Evolutionary conservation across 176 grass and related monocot genomes (phyloP).

Genomic region (Juncus effusus): DNA sequence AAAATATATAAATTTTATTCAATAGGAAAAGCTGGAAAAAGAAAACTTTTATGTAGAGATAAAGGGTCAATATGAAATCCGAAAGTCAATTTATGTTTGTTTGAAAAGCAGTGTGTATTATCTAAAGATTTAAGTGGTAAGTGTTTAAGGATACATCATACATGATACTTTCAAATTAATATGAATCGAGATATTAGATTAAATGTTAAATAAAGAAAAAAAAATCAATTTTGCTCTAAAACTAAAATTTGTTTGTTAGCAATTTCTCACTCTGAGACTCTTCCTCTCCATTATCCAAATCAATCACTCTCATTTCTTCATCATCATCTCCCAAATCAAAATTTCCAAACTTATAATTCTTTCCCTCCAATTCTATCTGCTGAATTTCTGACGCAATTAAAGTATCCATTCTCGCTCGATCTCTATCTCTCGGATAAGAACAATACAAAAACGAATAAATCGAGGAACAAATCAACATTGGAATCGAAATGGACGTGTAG

Average conservation of each 20-base stretch:
- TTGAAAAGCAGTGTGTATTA: too few relatives aligned
- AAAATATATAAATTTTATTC: neutral
- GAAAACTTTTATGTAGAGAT: too few relatives aligned
- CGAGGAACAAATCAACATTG: constrained; percentile 50
- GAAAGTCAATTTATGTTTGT: too few relatives aligned
- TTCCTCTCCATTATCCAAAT: constrained; percentile 19
- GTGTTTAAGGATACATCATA: neutral
- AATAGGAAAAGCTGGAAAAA: neutral
- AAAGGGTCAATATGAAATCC: too few relatives aligned
- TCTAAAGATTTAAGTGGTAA: too few relatives aligned
- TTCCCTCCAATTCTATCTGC: constrained; percentile 50
- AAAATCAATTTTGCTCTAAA: neutral
- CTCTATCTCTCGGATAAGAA: constrained; percentile 80
- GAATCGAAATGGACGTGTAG: constrained; percentile 65
- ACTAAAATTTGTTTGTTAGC: constrained; percentile 27
- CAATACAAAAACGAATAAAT: constrained; percentile 87
- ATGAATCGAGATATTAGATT: too few relatives aligned
- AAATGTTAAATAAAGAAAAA: neutral
- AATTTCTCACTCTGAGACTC: constrained; percentile 37
- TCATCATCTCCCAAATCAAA: neutral
- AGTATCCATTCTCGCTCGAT: constrained; percentile 68
- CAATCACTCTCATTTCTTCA: constrained; percentile 32
- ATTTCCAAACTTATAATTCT: constrained; percentile 23
- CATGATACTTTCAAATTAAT: too few relatives aligned
- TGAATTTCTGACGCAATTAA: constrained; percentile 60